Percentiles rank a stretch among this genome's conserved stretches.
Conservation (phyloP, 2,329 filamentous ascomycete species). For the Monosporascus sp. region DNA sequence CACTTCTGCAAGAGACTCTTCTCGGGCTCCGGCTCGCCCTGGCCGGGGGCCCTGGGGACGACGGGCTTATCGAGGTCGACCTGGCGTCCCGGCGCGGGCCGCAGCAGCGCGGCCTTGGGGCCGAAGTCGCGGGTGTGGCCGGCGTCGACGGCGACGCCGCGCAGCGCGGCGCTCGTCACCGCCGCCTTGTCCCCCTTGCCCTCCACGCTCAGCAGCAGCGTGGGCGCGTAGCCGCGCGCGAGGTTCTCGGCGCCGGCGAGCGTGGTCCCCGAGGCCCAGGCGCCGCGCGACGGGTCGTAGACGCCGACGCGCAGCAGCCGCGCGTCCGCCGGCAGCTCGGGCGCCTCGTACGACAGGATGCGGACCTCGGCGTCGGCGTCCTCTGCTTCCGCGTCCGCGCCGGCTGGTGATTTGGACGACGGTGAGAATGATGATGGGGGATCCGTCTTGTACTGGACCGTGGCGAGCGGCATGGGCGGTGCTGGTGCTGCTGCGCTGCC, state of each 20-base stretch:
- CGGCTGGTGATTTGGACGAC: no score
- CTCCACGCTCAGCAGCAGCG: constrained; percentile 49
- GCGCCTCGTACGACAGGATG: constrained; percentile 51
- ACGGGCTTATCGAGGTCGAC: constrained; percentile 61
- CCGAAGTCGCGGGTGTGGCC: constrained; percentile 62
- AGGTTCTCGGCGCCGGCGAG: constrained; percentile 54
- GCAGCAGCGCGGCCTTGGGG: constrained; percentile 50
- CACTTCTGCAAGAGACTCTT: constrained; percentile 66
- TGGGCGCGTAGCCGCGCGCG: constrained; percentile 55
- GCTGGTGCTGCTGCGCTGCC: constrained; percentile 27
- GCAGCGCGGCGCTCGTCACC: constrained; percentile 47
- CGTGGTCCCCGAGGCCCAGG: constrained; percentile 52
- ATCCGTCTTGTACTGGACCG: constrained; percentile 48
- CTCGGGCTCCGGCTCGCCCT: constrained; percentile 49
- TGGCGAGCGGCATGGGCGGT: constrained; percentile 53
- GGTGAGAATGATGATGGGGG: no score
- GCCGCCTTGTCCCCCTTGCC: constrained; percentile 25
- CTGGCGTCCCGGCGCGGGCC: constrained; percentile 44
- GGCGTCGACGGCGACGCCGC: constrained; percentile 57
- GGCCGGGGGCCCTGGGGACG: constrained; percentile 56
- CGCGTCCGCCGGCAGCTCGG: constrained; percentile 42
- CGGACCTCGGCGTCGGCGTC: constrained; percentile 30
- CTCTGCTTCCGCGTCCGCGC: constrained; percentile 13
- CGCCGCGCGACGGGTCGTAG: constrained; percentile 42
- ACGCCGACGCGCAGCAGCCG: constrained; percentile 54